A percentile compares a stretch with the other conserved stretches of the same genome.
phyloP scores from a whole-genome alignment of 208 protist species.

The Blastocrithidia nonstop region DNA sequence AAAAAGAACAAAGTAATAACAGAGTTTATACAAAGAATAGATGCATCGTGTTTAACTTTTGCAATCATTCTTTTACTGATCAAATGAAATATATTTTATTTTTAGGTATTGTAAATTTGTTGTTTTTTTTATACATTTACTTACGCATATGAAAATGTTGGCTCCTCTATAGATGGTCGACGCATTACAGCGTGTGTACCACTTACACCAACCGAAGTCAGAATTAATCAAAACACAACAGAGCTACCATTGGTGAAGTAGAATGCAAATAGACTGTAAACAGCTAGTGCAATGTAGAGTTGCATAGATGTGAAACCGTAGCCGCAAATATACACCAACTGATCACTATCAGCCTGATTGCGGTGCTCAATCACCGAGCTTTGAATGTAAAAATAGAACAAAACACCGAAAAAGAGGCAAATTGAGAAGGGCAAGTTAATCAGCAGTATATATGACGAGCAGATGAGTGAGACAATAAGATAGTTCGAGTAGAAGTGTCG shows the following conservation, averaged over 20 bases:
- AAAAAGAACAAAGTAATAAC: no score
- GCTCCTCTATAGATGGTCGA: slow-evolving; percentile 26
- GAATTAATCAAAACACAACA: slow-evolving; percentile 67
- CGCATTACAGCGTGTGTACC: slow-evolving; percentile 37
- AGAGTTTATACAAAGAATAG: no score
- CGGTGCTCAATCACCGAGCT: slow-evolving; percentile 6
- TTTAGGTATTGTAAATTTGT: no score
- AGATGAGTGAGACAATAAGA: slow-evolving; percentile 55
- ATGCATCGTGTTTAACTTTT: no score
- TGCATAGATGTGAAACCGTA: slow-evolving; percentile 25
- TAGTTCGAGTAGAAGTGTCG: slow-evolving; percentile 85
- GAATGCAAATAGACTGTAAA: slow-evolving; percentile 49
- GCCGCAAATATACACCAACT: slow-evolving; percentile 13
- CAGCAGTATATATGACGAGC: slow-evolving; percentile 63
- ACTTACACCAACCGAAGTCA: slow-evolving; percentile 51
- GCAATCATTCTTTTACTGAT: no score
- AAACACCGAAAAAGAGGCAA: slow-evolving; percentile 19
- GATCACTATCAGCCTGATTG: slow-evolving; percentile 8
- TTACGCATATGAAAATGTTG: slow-evolving; percentile 39
- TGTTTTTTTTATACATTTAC: no score
- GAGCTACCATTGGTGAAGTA: slow-evolving; percentile 67
- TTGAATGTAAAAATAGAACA: slow-evolving; percentile 32
- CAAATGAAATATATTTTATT: no score
- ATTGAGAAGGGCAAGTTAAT: slow-evolving; percentile 65
- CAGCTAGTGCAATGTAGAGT: slow-evolving; percentile 38